Evolutionary conservation across 2,329 filamentous ascomycete genomes (phyloP), one percentile per base, ranked within the genome.

Genomic region (Pseudogymnoascus sp.): DNA sequence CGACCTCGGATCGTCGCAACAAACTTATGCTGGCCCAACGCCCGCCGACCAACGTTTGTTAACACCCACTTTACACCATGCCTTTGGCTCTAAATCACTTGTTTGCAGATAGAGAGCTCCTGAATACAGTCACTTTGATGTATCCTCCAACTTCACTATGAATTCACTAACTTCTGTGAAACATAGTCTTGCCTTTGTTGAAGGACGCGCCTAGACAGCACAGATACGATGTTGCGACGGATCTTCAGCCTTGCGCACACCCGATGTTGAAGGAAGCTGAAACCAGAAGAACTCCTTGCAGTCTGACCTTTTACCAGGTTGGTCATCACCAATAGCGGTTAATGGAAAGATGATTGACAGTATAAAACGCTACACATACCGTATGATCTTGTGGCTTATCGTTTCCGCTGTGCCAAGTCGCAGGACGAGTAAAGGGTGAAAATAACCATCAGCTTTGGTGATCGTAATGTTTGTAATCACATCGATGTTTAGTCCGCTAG

Each of bases 261-360:
- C 63, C 21, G 63, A 38, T 59, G 49, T 62, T 59, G 60, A 62
- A 46, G 56, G 68, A 69, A 70, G 70, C 71, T 72, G 73, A 73
- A 76, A 82, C 80, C 82, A 78, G 79, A 73, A 73, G 74, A 70
- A 72, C 71, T 74, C 74, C 71, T 71, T 74, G 77, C 75, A 75
- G 79, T 86, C 82, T 77, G 83, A 83, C 84, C 84, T 86, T 86
- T 86, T 86, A 86, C 84, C 84, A 84, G 71, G 75, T 60, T 72
- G 66, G 72, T 80, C 82, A 85, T 86, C 84, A 82, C 79, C 63
- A 75, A 72, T 69, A 60, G 66, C 63, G 16, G 25, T 34, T 34
- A 21, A 56, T 34, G n/a, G 11, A 6, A n/a, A 34, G 3, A 34
- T 34, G 25, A 34, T 14, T 28, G 61, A 60, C 34, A 60, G 8